These are phyloP conservation scores for Fomes fomentarius DNA, from an alignment of 1,284 basidiomycete species.

Conservation along the genomic window DNA sequence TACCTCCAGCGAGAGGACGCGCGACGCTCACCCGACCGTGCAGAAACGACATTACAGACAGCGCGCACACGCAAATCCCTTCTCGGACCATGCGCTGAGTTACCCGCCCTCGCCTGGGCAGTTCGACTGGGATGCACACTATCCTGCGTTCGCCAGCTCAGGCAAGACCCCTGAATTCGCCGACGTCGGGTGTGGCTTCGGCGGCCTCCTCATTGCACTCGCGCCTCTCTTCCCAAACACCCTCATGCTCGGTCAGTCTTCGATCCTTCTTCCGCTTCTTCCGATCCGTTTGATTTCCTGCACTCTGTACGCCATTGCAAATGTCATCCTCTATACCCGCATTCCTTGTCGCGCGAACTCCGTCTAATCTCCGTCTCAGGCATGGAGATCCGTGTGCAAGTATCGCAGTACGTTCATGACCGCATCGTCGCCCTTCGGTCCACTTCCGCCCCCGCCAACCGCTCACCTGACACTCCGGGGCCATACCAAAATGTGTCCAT, in stretches of 20 bases:
- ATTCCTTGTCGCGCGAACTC: neutral
- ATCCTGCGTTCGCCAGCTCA: conserved; percentile 68
- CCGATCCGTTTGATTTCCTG: neutral
- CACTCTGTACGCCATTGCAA: conserved; percentile 2
- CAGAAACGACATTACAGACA: conserved; percentile 98
- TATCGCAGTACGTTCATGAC: conserved; percentile 96
- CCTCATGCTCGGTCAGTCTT: conserved; percentile 86
- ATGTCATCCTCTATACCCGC: conserved; percentile 7
- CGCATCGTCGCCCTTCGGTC: conserved; percentile 87
- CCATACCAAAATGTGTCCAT: conserved; percentile 93
- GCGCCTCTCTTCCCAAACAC: conserved; percentile 92
- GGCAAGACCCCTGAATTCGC: conserved; percentile 87
- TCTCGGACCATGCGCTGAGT: conserved; percentile 92
- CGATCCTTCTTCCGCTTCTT: neutral
- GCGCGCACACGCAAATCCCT: conserved; percentile 97
- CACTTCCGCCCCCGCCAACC: conserved; percentile 48
- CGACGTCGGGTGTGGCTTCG: conserved; percentile 98
- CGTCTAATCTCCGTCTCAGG: conserved; percentile 50
- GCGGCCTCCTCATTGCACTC: conserved; percentile 89
- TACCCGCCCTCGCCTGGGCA: conserved; percentile 84
- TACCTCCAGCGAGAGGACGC: conserved; percentile 6
- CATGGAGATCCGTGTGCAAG: conserved; percentile 96
- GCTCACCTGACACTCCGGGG: conserved; percentile 37
- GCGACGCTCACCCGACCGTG: conserved; percentile 6
- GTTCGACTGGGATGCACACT: conserved; percentile 89